These are phyloP conservation scores for Trichoderma sp. DNA, from an alignment of 2,329 filamentous ascomycete species.

Conservation along the genomic window DNA sequence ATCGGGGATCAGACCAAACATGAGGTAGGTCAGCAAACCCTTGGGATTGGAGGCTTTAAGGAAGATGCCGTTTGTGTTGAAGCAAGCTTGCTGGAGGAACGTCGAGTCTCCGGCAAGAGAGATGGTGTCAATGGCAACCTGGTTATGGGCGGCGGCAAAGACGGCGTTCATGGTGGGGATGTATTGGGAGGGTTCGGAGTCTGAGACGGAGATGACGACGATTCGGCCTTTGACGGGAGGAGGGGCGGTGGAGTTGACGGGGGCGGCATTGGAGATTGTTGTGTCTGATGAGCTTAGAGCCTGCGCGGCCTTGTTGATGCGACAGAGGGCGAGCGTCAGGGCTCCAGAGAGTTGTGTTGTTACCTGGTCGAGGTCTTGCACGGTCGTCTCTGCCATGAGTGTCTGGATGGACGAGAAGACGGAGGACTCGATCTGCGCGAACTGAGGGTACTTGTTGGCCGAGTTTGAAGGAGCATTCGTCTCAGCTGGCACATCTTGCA, in stretches of 20 bases:
- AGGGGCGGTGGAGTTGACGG: constrained; percentile 28
- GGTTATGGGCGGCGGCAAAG: constrained; percentile 85
- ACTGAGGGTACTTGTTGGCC: constrained; percentile 91
- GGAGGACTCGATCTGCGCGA: constrained; percentile 79
- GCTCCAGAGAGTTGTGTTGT: constrained; percentile 90
- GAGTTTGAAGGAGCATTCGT: constrained; percentile 38
- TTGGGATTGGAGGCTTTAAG: constrained; percentile 54
- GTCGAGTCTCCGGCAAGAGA: constrained; percentile 82
- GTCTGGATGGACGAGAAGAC: constrained; percentile 70
- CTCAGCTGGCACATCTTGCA: constrained; percentile 48
- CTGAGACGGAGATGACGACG: constrained; percentile 84
- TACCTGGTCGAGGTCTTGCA: constrained; percentile 63
- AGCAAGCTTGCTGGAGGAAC: constrained; percentile 85
- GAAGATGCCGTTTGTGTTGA: constrained; percentile 59
- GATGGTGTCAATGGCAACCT: constrained; percentile 88
- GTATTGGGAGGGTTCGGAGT: constrained; percentile 82
- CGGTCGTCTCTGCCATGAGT: constrained; percentile 69
- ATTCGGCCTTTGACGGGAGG: constrained; percentile 59
- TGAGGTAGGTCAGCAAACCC: constrained; percentile 85
- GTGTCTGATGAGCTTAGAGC: constrained; percentile 53
- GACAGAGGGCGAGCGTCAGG: constrained; percentile 80
- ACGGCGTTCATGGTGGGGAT: constrained; percentile 99
- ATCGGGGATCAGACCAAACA: constrained; percentile 84
- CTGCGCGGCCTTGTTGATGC: constrained; percentile 81
- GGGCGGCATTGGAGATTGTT: constrained; percentile 13